Evolutionary conservation across 805 yeast species (phyloP).

Genomic region (Candida stauntonica): DNA sequence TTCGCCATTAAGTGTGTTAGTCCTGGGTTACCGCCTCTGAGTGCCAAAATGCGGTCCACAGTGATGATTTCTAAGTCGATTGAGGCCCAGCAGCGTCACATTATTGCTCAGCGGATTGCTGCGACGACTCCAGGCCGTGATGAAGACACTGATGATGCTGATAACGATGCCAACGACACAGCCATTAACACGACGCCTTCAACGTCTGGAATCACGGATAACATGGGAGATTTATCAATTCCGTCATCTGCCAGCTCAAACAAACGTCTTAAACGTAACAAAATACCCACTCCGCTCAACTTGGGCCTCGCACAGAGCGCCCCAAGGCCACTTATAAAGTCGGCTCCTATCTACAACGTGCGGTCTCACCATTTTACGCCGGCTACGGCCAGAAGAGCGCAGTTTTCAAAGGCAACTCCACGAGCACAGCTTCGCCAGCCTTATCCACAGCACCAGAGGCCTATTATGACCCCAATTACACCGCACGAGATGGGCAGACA

Average conservation of each 20-base stretch:
- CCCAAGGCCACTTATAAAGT: slow-evolving; percentile 27
- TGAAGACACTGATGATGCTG: not conserved
- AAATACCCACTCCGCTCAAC: slow-evolving; percentile 30
- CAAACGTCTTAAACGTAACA: slow-evolving; percentile 27
- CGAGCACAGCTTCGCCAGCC: slow-evolving; percentile 6
- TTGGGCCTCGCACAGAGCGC: slow-evolving; percentile 14
- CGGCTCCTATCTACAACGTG: slow-evolving; percentile 30
- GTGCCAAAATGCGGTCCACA: slow-evolving; percentile 27
- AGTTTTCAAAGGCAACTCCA: not conserved
- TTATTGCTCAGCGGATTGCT: slow-evolving; percentile 24
- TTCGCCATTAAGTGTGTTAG: slow-evolving; percentile 27
- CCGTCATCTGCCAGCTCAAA: slow-evolving; percentile 19
- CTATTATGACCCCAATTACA: slow-evolving; percentile 13
- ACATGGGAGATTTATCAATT: slow-evolving; percentile 16
- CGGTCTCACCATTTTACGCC: slow-evolving; percentile 15
- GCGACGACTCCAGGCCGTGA: slow-evolving; percentile 11
- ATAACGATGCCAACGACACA: not conserved
- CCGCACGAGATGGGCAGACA: slow-evolving; percentile 15
- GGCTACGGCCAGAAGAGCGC: slow-evolving; percentile 13
- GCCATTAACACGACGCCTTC: slow-evolving; percentile 9
- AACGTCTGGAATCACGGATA: slow-evolving; percentile 16
- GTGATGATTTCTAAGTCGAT: slow-evolving; percentile 24
- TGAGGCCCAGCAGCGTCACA: slow-evolving; percentile 27
- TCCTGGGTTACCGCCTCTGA: slow-evolving; percentile 28
- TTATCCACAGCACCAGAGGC: slow-evolving; percentile 20